Percentiles rank a stretch among this genome's conserved stretches.
phyloP scores from a whole-genome alignment of 306 rosid species.

The Macrotyloma uniflorum region DNA sequence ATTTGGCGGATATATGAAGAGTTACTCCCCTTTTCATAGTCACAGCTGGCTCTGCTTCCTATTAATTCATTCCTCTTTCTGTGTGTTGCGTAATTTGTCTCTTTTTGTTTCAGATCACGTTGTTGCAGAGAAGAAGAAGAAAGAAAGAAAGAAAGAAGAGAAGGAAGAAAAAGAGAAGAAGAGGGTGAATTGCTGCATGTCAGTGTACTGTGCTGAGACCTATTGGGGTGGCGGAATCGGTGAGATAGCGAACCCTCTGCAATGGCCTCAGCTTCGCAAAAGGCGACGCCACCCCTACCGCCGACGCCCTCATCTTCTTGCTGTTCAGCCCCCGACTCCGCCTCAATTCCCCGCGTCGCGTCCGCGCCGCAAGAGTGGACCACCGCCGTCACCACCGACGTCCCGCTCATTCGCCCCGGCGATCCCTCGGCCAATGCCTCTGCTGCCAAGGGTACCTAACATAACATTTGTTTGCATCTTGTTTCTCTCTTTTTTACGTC shows the following conservation, averaged over 20 bases:
- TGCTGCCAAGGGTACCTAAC: constrained; percentile 56
- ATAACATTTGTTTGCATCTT: not conserved
- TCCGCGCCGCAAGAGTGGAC: constrained; percentile 55
- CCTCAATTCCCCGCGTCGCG: constrained; percentile 45
- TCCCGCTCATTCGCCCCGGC: constrained; percentile 55
- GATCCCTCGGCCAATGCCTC: constrained; percentile 64
- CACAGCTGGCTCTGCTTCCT: constrained; percentile 1
- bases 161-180: not conserved
- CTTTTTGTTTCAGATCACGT: not conserved
- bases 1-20: not conserved
- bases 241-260: constrained; percentile 70
- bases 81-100: not conserved
- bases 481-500: not conserved
- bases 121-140: not conserved
- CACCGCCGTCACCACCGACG: constrained; percentile 57
- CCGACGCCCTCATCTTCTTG: constrained; percentile 46
- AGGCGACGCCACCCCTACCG: constrained; percentile 75
- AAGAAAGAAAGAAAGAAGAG: no score
- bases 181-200: constrained; percentile 15
- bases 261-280: constrained; percentile 96
- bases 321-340: constrained; percentile 44
- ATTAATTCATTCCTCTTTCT: not conserved
- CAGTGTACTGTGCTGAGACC: constrained; percentile 11
- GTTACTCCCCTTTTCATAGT: not conserved
- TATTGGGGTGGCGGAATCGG: constrained; percentile 65